These are phyloP conservation scores for Dinochytrium kinnereticum DNA, from an alignment of 371 early-diverging fungal species.

Conservation along the genomic window DNA sequence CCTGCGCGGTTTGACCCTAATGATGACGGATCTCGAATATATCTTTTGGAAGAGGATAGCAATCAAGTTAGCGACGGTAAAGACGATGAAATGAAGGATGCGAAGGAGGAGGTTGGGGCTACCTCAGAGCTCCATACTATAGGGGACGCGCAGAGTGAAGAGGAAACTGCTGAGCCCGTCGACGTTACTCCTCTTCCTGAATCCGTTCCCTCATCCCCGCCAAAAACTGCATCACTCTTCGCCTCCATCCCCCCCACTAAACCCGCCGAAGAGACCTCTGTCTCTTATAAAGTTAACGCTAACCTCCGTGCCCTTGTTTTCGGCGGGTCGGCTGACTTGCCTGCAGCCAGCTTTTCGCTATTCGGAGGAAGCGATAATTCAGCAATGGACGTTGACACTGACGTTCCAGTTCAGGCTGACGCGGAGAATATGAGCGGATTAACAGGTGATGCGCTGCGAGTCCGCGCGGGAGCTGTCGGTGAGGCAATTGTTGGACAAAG, in stretches of 20 bases:
- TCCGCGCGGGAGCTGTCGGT: background rate
- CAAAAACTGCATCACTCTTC: background rate
- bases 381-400: background rate
- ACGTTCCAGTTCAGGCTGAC: background rate
- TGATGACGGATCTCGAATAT: background rate
- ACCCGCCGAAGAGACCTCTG: no score
- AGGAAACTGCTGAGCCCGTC: background rate
- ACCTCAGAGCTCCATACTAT: no score
- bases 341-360: background rate
- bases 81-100: background rate
- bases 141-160: no score
- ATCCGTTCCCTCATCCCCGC: background rate
- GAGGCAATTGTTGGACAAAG: background rate
- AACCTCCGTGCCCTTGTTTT: slow-evolving; percentile 1
- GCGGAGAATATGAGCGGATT: slow-evolving; percentile 8
- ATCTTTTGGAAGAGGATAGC: background rate
- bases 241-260: background rate
- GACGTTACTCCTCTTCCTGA: no score
- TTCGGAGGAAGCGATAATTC: background rate
- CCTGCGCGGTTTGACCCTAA: background rate
- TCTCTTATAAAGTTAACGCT: background rate
- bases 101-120: no score
- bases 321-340: background rate
- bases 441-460: background rate
- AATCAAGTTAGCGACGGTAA: background rate